A percentile compares a stretch with the other conserved stretches of the same genome.
These are phyloP conservation scores for Chrysanthemum seticuspe DNA, from an alignment of 129 eudicot species.

Conservation along the genomic window DNA sequence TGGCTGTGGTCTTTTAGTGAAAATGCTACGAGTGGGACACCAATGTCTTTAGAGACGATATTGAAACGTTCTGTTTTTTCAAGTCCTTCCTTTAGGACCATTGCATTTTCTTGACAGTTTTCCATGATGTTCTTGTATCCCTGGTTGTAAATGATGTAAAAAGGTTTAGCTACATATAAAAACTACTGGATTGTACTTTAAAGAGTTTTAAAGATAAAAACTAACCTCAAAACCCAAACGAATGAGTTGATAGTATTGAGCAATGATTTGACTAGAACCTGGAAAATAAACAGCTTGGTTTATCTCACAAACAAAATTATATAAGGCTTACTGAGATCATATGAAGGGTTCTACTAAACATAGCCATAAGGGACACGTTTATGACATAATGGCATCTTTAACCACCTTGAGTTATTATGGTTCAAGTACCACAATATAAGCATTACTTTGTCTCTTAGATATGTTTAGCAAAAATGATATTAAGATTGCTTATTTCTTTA, in stretches of 20 bases:
- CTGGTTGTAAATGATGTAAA: conserved; percentile 27
- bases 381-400: too few relatives aligned
- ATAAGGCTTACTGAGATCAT: not conserved
- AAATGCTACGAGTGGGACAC: conserved; percentile 83
- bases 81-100: conserved; percentile 54
- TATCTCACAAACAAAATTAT: not conserved
- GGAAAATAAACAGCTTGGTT: conserved; percentile 20
- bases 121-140: conserved; percentile 79
- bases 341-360: too few relatives aligned
- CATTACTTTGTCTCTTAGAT: too few relatives aligned
- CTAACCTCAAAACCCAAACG: conserved; percentile 86
- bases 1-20: conserved; percentile 64
- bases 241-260: conserved; percentile 83
- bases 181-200: not conserved
- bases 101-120: conserved; percentile 73
- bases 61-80: conserved; percentile 64
- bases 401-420: too few relatives aligned
- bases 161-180: not conserved
- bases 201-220: not conserved
- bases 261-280: conserved; percentile 87
- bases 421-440: too few relatives aligned
- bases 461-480: too few relatives aligned
- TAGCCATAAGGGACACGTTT: too few relatives aligned
- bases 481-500: too few relatives aligned
- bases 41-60: conserved; percentile 67